Conservation (phyloP, 495 filamentous ascomycete species). For the Daldinia grandis region DNA sequence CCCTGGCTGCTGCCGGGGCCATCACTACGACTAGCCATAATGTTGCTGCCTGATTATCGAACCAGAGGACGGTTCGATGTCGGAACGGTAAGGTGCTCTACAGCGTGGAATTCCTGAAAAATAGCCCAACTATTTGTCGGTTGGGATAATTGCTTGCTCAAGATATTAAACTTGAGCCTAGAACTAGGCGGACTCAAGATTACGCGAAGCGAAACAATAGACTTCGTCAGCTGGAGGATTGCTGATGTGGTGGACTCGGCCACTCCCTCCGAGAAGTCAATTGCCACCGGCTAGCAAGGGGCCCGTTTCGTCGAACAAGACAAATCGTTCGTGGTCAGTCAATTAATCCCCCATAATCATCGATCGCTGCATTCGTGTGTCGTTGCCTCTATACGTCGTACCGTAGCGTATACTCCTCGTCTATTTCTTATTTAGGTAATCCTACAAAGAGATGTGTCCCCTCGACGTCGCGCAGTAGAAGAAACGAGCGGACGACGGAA, state of each 20-base stretch:
- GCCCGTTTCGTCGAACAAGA: constrained; percentile 32
- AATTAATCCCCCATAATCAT: constrained; percentile 39
- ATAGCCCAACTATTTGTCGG: constrained; percentile 1
- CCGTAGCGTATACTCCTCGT: constrained; percentile 16
- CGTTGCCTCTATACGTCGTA: constrained; percentile 32
- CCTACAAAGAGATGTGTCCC: constrained; percentile 16
- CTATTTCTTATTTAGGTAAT: constrained; percentile 29
- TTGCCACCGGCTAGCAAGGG: constrained; percentile 35
- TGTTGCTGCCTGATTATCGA: constrained; percentile 16
- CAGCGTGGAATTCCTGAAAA: constrained; percentile 4
- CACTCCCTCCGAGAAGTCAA: constrained; percentile 27
- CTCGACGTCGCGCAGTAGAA: constrained; percentile 27
- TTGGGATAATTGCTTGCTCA: not conserved
- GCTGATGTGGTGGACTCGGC: constrained; percentile 33
- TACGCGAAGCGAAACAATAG: constrained; percentile 28
- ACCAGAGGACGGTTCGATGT: constrained; percentile 1
- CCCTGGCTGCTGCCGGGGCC: constrained; percentile 38
- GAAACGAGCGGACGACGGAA: constrained; percentile 33
- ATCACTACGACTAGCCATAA: constrained; percentile 40
- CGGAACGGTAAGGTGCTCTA: not conserved
- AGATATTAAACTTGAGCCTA: constrained; percentile 19
- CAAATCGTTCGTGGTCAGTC: constrained; percentile 20
- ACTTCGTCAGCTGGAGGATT: constrained; percentile 30
- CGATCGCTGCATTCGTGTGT: constrained; percentile 30
- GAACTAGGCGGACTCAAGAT: constrained; percentile 25